Evolutionary conservation across 2,329 filamentous ascomycete genomes (phyloP), one percentile per base, ranked within the genome.

Genomic region (Leptographium galeiforme): DNA sequence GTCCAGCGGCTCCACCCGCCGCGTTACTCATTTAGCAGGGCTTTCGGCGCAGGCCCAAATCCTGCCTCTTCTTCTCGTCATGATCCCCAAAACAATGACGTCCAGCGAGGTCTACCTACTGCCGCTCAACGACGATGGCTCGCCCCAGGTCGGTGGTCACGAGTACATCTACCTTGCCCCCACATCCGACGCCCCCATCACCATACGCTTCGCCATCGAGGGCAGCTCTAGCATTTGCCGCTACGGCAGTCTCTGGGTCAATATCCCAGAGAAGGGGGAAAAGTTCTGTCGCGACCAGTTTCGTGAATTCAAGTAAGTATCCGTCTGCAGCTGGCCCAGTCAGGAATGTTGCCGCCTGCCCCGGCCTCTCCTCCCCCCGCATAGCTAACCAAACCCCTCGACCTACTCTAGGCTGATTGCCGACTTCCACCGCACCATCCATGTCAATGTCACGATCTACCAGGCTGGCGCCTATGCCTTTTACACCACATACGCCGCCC

Each of bases 151-250:
- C 44, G 57, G 53, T 49, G 78, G 87, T 32, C 87, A 89, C 63
- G 83, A 87, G 61, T 98, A 96, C 73, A 87, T 97, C 63, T 95
- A 95, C 68, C 75, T 98, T 45, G 85, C 89, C 0, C 83, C 93
- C 18, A 72, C 71, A 59, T 84, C 86, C 18, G 78, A 76, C 43
- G 77, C 84, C n/a, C 85, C 85, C 44, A 84, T 97, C 63, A 79
- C 79, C 52, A 74, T 96, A 54, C 84, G 91, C 56, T 95, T 98
- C 68, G 81, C 89, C 61, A 91, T 96, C 61, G 87, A 96, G 69
- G 90, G 93, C 57, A 91, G 89, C 54, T 95, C 91, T 66, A 95
- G 91, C 57, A 93, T 98, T 73, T 96, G 90, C 68, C 82, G 89
- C 60, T 77, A 95, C 70, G 93, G 94, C 56, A 96, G 87, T 65